phyloP scores from a whole-genome alignment of 2,329 filamentous ascomycete species.

The Botrytis squamosa region DNA sequence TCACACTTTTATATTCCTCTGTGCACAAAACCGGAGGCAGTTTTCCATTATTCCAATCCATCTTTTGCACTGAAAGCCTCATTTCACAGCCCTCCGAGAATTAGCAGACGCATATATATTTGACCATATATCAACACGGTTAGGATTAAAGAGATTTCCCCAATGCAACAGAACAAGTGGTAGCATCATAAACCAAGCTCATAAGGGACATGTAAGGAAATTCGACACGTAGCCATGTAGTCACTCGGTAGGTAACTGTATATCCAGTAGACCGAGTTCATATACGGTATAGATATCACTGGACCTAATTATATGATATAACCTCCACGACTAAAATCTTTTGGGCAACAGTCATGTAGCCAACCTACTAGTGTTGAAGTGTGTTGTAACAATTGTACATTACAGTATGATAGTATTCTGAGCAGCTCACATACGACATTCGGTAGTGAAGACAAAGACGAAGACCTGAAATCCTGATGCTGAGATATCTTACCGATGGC shows the following conservation, averaged over 20 bases:
- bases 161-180: not conserved
- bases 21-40: not conserved
- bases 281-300: not conserved
- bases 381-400: not conserved
- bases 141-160: no score
- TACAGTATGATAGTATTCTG: not conserved
- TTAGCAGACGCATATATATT: not conserved
- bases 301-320: not conserved
- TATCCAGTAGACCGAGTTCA: not conserved
- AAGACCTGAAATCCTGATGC: not conserved
- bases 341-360: not conserved
- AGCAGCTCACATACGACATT: not conserved
- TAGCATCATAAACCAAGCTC: not conserved
- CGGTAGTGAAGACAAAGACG: not conserved
- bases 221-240: not conserved
- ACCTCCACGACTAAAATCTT: not conserved
- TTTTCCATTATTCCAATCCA: not conserved
- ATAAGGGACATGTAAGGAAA: not conserved
- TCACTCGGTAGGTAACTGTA: not conserved
- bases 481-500: not conserved
- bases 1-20: not conserved
- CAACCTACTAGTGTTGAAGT: not conserved
- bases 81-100: not conserved
- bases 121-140: not conserved
- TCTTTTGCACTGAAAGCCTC: not conserved